phyloP scores from a whole-genome alignment of 306 rosid genomes.

The Quercus gilva region DNA sequence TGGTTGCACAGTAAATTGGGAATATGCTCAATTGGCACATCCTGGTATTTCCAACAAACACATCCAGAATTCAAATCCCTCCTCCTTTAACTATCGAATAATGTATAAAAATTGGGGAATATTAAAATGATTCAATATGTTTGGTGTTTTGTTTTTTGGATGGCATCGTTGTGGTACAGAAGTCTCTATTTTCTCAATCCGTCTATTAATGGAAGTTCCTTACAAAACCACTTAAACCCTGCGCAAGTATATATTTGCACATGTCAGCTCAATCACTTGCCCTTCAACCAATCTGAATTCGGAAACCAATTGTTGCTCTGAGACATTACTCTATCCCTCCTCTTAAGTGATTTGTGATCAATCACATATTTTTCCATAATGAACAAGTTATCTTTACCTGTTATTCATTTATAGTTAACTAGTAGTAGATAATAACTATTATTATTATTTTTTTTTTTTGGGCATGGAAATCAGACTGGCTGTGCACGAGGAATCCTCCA shows the following conservation, averaged over 20 bases:
- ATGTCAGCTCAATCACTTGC: neutral
- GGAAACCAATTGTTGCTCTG: neutral
- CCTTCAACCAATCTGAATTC: neutral
- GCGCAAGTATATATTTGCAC: neutral
- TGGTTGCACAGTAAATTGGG: neutral
- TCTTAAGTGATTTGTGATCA: neutral
- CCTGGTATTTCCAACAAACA: too few species aligned
- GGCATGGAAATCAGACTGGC: constrained; percentile 48
- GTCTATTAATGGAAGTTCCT: neutral
- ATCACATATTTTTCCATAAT: neutral
- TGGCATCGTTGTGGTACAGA: neutral
- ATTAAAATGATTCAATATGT: neutral
- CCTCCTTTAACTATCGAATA: too few species aligned
- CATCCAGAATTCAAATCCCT: too few species aligned
- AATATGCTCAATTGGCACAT: too few species aligned
- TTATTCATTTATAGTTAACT: neutral
- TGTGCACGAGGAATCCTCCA: constrained; percentile 84
- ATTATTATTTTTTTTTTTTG: neutral
- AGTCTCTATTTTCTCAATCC: neutral
- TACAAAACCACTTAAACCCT: neutral
- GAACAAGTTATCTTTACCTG: neutral
- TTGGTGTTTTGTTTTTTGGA: neutral
- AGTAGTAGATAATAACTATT: neutral
- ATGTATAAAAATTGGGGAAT: neutral
- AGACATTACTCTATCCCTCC: neutral